These are phyloP conservation scores for Euphrasia confusa DNA, from an alignment of 257 asterid genomes.

Conservation along the genomic window DNA sequence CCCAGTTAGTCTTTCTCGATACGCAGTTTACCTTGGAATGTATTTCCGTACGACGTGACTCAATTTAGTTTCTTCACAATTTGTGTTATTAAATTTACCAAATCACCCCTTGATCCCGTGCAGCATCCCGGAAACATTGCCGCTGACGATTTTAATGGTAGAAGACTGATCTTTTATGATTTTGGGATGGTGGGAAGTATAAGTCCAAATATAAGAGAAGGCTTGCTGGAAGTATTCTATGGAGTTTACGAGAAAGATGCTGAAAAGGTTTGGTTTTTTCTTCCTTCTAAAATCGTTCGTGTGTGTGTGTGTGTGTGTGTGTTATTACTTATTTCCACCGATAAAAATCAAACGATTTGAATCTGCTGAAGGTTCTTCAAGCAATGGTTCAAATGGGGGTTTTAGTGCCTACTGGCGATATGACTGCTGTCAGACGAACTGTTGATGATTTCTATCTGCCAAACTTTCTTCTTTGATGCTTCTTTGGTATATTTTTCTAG, in stretches of 20 bases:
- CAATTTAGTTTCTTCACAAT: background rate
- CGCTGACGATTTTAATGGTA: conserved; percentile 82
- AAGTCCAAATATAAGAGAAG: conserved; percentile 80
- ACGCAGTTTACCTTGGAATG: background rate
- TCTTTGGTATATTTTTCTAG: no score
- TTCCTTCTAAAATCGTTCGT: background rate
- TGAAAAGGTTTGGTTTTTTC: conserved; percentile 69
- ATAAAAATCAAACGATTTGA: background rate
- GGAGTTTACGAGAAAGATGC: conserved; percentile 95
- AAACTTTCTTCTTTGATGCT: no score
- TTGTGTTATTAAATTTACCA: background rate
- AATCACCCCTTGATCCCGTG: background rate
- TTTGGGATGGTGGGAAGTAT: conserved; percentile 70
- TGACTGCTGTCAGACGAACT: conserved; percentile 91
- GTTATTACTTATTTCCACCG: no score
- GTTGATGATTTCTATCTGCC: no score
- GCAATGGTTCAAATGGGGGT: conserved; percentile 93
- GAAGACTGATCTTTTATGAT: conserved; percentile 57
- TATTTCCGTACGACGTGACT: no score
- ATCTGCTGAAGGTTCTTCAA: conserved; percentile 63
- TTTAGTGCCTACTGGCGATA: conserved; percentile 86
- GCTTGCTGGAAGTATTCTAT: conserved; percentile 78
- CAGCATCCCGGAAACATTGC: conserved; percentile 96
- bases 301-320: no score
- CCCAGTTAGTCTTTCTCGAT: conserved; percentile 44